Percentiles rank a stretch among this genome's conserved stretches.
phyloP scores from a whole-genome alignment of 1,284 basidiomycete genomes.

The Trametes sp. region DNA sequence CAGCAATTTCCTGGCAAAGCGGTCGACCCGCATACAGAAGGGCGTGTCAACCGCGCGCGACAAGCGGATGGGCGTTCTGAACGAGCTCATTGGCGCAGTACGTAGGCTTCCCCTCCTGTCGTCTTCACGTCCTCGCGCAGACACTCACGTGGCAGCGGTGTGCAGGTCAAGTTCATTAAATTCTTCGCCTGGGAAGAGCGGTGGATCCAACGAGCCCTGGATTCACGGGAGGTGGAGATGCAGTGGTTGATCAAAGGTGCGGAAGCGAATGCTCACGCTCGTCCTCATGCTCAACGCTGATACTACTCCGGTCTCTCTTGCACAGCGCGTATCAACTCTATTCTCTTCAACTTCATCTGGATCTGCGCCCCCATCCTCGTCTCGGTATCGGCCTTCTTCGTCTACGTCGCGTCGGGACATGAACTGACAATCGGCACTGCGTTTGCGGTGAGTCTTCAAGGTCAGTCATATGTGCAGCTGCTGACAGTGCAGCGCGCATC shows the following conservation, averaged over 20 bases:
- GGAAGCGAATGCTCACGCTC: too few relatives aligned
- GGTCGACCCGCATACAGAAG: constrained; percentile 77
- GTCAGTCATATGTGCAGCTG: constrained; percentile 9
- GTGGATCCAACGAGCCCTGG: constrained; percentile 71
- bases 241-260: constrained; percentile 69
- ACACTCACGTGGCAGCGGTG: neutral
- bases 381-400: constrained; percentile 72
- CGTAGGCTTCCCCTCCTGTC: neutral
- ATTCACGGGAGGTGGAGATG: constrained; percentile 67
- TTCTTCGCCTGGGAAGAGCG: constrained; percentile 86
- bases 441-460: constrained; percentile 63
- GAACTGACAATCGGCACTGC: constrained; percentile 69
- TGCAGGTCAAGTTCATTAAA: constrained; percentile 82
- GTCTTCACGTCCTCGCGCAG: neutral
- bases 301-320: neutral
- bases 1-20: constrained; percentile 68
- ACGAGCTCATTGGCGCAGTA: constrained; percentile 83
- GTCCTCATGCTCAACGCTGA: too few relatives aligned
- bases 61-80: constrained; percentile 85
- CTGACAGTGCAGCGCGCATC: constrained; percentile 41
- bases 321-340: constrained; percentile 67
- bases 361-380: constrained; percentile 71
- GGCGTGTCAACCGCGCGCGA: constrained; percentile 79
- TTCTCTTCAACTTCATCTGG: constrained; percentile 73
- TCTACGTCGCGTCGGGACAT: constrained; percentile 69